phyloP scores from a whole-genome alignment of 2,329 filamentous ascomycete species.

The Nothomitra cinnamomea region DNA sequence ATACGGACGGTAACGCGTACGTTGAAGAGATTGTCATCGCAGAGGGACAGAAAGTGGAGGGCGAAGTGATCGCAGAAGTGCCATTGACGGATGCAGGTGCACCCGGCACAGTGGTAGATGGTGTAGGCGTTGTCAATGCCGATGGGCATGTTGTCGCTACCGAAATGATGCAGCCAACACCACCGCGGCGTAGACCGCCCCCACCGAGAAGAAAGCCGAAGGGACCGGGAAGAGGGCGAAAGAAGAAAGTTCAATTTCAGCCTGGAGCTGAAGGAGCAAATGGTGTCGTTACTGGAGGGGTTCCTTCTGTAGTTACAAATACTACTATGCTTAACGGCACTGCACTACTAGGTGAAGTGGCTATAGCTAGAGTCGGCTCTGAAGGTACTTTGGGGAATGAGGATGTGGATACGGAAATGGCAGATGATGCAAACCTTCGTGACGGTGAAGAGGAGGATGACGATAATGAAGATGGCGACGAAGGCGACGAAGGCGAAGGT shows the following conservation, averaged over 20 bases:
- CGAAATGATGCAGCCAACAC: slow-evolving; percentile 27
- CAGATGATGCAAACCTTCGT: slow-evolving; percentile 24
- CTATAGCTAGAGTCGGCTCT: slow-evolving; percentile 23
- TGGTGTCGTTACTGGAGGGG: slow-evolving; percentile 11
- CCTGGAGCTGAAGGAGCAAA: not conserved
- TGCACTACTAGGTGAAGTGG: not conserved
- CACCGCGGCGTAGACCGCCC: slow-evolving; percentile 46
- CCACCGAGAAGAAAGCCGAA: slow-evolving; percentile 70
- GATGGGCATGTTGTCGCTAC: slow-evolving; percentile 38
- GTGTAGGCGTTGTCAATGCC: slow-evolving; percentile 40
- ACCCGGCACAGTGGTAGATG: slow-evolving; percentile 40
- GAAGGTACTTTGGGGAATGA: slow-evolving; percentile 26
- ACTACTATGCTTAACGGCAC: slow-evolving; percentile 16
- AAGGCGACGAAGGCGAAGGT: slow-evolving; percentile 32
- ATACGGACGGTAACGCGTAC: slow-evolving; percentile 64
- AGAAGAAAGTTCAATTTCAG: slow-evolving; percentile 49
- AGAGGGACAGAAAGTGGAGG: slow-evolving; percentile 64
- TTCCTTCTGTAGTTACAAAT: not conserved
- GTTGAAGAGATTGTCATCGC: slow-evolving; percentile 70
- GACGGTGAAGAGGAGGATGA: slow-evolving; percentile 29
- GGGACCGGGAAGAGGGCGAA: slow-evolving; percentile 60
- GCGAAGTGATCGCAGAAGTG: slow-evolving; percentile 51
- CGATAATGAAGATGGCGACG: slow-evolving; percentile 31
- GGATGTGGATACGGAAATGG: slow-evolving; percentile 23
- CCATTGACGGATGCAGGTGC: slow-evolving; percentile 31